A percentile compares a stretch with the other conserved stretches of the same genome.
These are phyloP conservation scores for Venturia pyrina DNA, from an alignment of 2,329 filamentous ascomycete species.

Conservation along the genomic window DNA sequence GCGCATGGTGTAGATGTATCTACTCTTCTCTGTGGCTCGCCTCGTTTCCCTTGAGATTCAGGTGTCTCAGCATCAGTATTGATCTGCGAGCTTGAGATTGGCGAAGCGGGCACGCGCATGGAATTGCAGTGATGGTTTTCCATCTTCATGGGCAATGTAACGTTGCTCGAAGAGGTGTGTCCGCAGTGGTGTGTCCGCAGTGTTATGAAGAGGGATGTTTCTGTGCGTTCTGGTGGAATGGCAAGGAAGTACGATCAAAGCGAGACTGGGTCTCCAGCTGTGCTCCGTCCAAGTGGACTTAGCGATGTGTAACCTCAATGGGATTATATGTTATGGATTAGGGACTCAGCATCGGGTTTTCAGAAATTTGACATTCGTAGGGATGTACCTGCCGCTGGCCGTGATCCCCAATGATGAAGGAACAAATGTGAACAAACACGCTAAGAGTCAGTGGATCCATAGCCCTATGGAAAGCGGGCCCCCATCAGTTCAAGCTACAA, in stretches of 20 bases:
- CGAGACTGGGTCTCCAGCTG: neutral
- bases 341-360: too few species aligned
- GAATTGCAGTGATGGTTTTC: neutral
- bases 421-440: neutral
- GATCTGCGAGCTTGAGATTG: neutral
- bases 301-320: too few species aligned
- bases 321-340: too few species aligned
- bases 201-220: neutral
- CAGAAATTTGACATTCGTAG: neutral
- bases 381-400: neutral
- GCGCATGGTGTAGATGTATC: too few species aligned
- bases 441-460: too few species aligned
- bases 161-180: neutral
- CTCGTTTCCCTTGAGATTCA: too few species aligned
- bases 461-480: too few species aligned
- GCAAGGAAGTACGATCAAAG: neutral
- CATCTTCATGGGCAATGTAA: neutral
- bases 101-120: neutral
- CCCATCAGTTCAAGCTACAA: neutral
- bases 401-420: neutral
- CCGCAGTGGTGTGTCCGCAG: neutral
- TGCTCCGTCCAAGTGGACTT: too few species aligned
- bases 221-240: neutral
- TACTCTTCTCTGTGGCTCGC: too few species aligned
- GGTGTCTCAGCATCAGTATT: neutral